These are phyloP conservation scores for Tylopilus sp. DNA, from an alignment of 1,284 basidiomycete genomes.

Conservation along the genomic window DNA sequence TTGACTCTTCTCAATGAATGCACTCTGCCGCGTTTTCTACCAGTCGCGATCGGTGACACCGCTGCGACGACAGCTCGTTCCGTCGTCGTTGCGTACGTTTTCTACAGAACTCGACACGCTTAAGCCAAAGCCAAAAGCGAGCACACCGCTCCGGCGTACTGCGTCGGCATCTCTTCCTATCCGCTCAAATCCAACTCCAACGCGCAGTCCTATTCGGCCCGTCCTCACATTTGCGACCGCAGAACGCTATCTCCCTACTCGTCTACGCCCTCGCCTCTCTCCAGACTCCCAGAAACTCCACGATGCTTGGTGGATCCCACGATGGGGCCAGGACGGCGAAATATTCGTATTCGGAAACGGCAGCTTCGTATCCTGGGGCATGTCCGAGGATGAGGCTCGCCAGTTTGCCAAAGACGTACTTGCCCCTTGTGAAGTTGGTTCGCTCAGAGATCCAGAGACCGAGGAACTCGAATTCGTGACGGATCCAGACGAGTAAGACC, in stretches of 20 bases:
- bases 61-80: constrained; percentile 2
- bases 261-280: constrained; percentile 66
- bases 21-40: constrained; percentile 20
- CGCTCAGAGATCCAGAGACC: constrained; percentile 79
- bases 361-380: constrained; percentile 89
- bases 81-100: constrained; percentile 20
- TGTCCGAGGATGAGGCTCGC: constrained; percentile 82
- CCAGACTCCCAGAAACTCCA: constrained; percentile 67
- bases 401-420: constrained; percentile 77
- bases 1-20: constrained; percentile 25
- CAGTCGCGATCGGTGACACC: not conserved
- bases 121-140: constrained; percentile 78
- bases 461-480: constrained; percentile 93
- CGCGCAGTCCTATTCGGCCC: constrained; percentile 76
- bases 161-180: constrained; percentile 82
- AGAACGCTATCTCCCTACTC: constrained; percentile 74
- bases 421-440: constrained; percentile 66
- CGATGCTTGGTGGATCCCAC: constrained; percentile 84
- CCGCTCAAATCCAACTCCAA: constrained; percentile 82
- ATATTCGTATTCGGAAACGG: constrained; percentile 90
- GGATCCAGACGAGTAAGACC: constrained; percentile 77
- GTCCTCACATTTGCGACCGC: constrained; percentile 83
- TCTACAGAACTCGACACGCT: constrained; percentile 35
- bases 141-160: constrained; percentile 76
- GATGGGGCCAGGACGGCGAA: constrained; percentile 84